A percentile compares a stretch with the other conserved stretches of the same genome.
Evolutionary conservation across 495 filamentous ascomycete species (phyloP).

Genomic region (Daldinia bambusicola): DNA sequence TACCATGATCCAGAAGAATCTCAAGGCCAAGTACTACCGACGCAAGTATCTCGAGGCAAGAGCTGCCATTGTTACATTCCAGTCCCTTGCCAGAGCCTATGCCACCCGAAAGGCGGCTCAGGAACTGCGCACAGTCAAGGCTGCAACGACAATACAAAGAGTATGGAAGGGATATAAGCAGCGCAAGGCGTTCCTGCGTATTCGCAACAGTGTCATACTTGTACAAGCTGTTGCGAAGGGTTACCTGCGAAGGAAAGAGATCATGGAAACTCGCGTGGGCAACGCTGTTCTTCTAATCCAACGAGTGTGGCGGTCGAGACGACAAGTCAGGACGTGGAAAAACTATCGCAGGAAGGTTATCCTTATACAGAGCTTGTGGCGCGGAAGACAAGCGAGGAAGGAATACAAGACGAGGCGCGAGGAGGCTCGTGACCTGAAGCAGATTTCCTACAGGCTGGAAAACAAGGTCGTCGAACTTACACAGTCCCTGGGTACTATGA

Average conservation of each 20-base stretch:
- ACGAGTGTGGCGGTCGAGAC: constrained; percentile 84
- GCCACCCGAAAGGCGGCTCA: constrained; percentile 80
- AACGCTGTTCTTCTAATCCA: constrained; percentile 94
- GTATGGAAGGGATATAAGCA: constrained; percentile 94
- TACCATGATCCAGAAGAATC: constrained; percentile 98
- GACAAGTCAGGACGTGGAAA: constrained; percentile 82
- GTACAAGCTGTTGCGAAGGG: constrained; percentile 92
- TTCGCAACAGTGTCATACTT: constrained; percentile 83
- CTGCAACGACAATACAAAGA: constrained; percentile 92
- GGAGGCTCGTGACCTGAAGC: constrained; percentile 96
- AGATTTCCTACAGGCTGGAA: constrained; percentile 98
- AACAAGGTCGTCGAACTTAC: constrained; percentile 99
- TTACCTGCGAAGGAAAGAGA: constrained; percentile 84
- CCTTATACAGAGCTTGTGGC: constrained; percentile 93
- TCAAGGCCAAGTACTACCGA: constrained; percentile 93
- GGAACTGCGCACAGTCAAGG: constrained; percentile 82
- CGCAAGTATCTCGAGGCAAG: constrained; percentile 90
- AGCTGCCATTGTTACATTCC: constrained; percentile 79
- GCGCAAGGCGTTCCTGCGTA: constrained; percentile 75
- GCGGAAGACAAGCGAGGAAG: constrained; percentile 81
- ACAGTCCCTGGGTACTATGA: constrained; percentile 89
- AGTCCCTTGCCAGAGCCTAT: constrained; percentile 77
- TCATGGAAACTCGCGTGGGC: constrained; percentile 91
- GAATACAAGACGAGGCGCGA: constrained; percentile 90
- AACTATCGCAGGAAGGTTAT: constrained; percentile 88